Conservation (phyloP, 202 grass and related monocot species). For the Panicum virgatum region DNA sequence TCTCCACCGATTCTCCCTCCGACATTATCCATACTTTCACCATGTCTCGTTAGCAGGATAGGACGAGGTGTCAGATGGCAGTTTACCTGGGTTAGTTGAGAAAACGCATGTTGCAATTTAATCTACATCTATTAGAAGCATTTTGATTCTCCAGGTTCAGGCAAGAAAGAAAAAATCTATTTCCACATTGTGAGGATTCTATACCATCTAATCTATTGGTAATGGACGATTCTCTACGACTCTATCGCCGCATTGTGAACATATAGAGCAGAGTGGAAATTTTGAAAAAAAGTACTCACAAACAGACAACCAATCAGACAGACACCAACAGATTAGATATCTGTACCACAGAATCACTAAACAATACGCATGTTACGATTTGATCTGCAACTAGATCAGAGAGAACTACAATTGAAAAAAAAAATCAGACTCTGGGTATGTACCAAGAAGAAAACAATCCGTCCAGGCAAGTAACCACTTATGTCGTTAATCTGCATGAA, state of each 20-base stretch:
- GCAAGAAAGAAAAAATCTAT: neutral
- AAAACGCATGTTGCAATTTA: neutral
- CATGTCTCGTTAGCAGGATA: constrained; percentile 94
- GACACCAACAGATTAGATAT: neutral
- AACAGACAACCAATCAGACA: neutral
- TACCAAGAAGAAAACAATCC: constrained; percentile 99
- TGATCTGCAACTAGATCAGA: constrained; percentile 21
- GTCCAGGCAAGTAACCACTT: constrained; percentile 94
- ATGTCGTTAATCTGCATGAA: constrained; percentile 90
- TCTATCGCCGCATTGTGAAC: neutral
- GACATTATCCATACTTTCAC: constrained; percentile 97
- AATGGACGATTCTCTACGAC: neutral
- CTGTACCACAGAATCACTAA: constrained; percentile 16
- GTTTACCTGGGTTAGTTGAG: constrained; percentile 67
- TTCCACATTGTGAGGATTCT: neutral
- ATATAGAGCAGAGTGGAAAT: neutral
- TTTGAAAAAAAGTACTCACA: constrained; percentile 22
- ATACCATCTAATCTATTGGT: neutral
- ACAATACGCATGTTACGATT: constrained; percentile 21
- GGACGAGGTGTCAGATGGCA: constrained; percentile 97
- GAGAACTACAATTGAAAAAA: constrained; percentile 15
- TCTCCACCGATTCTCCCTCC: constrained; percentile 93
- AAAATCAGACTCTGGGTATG: constrained; percentile 13
- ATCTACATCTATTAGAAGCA: neutral
- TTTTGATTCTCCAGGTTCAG: neutral